Evolutionary conservation across 2,329 filamentous ascomycete species (phyloP), one percentile per base, ranked within the genome.

Genomic region (Parafenestella ontariensis): DNA sequence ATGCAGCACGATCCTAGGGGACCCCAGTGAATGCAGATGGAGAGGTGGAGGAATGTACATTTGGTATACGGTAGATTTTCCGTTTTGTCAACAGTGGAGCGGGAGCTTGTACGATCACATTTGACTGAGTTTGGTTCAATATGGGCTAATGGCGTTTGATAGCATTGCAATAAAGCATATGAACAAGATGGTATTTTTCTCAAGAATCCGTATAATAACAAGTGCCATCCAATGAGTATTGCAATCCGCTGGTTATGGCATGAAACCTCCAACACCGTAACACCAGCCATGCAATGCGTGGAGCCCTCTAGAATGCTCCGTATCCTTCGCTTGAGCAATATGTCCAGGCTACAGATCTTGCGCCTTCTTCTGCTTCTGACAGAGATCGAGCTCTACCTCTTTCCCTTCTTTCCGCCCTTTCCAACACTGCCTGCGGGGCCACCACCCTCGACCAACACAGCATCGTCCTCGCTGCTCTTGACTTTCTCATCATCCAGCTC

Each of bases 401-500:
- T 48, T 17, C 24, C 46, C 21, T 54, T 44, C 58, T 54, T 54
- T 24, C 7, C 43, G 20, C 43, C 29, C 34, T 47, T 45, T 13
- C 46, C 54, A 33, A 52, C 43, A 13, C 44, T 58, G 15, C 51
- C 51, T 15, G 46, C 44, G 3, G 52, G 52, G 11, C 52, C 50
- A n/a, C 50, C 50, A n/a, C 29, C 50, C 36, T 64, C 54, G 7
- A 64, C 61, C 24, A 64, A 44, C 18, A 64, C 61, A 18, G 54
- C 61, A 17, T 64, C 59, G 31, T 58, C 60, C 31, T 64, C 60
- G 33, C 49, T 56, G 47, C 62, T 64, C 54, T 62, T 76, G 8
- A 52, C 54, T 61, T 74, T 72, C 46, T 82, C 85, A 23, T 84
- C 84, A 50, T 93, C 89, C 43, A 96, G 81, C 80, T 97, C 92